phyloP scores from a whole-genome alignment of 495 filamentous ascomycete species.

The Paragyromitra xinjiangensis region DNA sequence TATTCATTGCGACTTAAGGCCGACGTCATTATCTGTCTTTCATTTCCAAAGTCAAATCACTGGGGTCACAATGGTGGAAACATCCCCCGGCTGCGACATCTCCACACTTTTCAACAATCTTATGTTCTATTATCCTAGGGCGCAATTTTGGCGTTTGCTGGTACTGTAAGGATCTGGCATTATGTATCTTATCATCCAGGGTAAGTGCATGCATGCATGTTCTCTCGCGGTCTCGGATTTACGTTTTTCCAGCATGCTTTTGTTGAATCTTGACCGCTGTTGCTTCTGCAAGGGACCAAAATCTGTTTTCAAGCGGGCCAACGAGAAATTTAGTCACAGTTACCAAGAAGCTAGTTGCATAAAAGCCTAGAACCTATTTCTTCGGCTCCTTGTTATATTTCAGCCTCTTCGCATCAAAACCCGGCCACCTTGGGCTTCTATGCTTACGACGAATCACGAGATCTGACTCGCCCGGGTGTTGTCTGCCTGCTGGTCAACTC shows the following conservation, averaged over 20 bases:
- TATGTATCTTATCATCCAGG: neutral
- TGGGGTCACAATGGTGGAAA: neutral
- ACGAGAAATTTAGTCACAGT: neutral
- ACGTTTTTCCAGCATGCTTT: slow-evolving; percentile 23
- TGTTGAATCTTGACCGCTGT: slow-evolving; percentile 6
- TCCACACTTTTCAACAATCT: neutral
- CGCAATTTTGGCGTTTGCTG: neutral
- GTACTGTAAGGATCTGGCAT: slow-evolving; percentile 1
- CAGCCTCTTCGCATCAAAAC: neutral
- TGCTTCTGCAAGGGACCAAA: slow-evolving; percentile 23
- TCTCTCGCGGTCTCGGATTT: slow-evolving; percentile 21
- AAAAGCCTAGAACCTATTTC: neutral
- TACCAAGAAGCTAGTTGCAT: neutral
- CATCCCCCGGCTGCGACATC: neutral
- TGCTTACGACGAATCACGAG: slow-evolving; percentile 17
- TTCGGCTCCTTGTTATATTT: neutral
- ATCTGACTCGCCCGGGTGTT: slow-evolving; percentile 19
- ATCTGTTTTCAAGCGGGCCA: neutral
- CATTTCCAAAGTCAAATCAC: neutral
- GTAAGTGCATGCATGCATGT: slow-evolving; percentile 10
- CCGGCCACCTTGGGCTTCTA: neutral
- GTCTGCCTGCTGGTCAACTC: slow-evolving; percentile 5
- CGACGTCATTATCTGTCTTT: slow-evolving; percentile 33
- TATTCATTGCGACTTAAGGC: slow-evolving; percentile 5
- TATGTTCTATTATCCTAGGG: neutral